Evolutionary conservation across 2,329 filamentous ascomycete species (phyloP), one percentile per base, ranked within the genome.

Genomic region (Diaporthe sp.): DNA sequence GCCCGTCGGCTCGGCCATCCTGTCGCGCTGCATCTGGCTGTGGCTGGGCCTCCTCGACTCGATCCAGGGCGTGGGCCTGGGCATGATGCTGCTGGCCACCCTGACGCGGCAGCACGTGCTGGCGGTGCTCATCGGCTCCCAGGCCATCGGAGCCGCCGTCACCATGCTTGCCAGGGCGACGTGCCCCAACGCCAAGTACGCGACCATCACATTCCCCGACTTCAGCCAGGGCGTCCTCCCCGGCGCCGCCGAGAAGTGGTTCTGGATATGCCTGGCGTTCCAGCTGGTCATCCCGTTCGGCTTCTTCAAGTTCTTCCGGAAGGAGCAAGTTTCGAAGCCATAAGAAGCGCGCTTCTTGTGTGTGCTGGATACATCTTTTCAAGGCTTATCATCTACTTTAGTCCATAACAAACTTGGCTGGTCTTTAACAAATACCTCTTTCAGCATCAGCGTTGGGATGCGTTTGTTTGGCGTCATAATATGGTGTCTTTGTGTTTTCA

Each of bases 41-140:
- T 93, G 91, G 91, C 87, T 93, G 0, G 92, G 92, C 56, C 86
- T 92, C 4, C 84, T 93, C 9, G 92, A 93, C 78, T 86, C 89
- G 13, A 83, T 93, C 15, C 92, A 93, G 80, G 90, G 91, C 44
- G 88, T 93, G 3, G 92, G 92, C 2, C 88, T 93, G 72, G 92
- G 92, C 73, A 93, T 93, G 91, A 90, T 93, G 72, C 84, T 93
- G 8, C 82, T 93, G 42, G 90, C 92, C 79, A 93, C 91, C 0
- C 81, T 92, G 77, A 93, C 91, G 1, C 84, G 92, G 27, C 86
- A 92, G 80, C 92, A 93, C 79, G 91, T 93, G 73, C 86, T 89
- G 69, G 92, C 91, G 76, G 89, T 90, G 0, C 83, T 93, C 35
- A 85, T 92, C 59, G 86, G 84, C 3, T 90, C 91, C 4, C 92